These are phyloP conservation scores for Ambrosia trifida DNA, from an alignment of 129 eudicot genomes.

Conservation along the genomic window DNA sequence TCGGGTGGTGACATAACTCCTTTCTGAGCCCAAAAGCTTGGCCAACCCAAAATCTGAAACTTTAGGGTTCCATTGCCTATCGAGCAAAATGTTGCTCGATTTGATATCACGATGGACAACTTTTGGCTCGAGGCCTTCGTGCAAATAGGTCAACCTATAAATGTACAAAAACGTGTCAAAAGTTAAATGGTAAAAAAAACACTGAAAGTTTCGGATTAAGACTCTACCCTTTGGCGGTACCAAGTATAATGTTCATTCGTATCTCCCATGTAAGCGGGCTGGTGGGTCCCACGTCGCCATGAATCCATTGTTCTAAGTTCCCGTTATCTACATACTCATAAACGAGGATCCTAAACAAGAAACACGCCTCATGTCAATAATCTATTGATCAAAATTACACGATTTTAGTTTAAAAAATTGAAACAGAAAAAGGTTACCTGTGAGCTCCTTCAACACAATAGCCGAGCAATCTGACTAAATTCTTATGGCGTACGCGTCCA, in stretches of 20 bases:
- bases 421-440: conserved; percentile 48
- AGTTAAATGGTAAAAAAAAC: conserved; percentile 6
- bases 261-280: conserved; percentile 93
- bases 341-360: conserved; percentile 70
- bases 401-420: not conserved
- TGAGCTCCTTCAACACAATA: conserved; percentile 95
- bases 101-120: conserved; percentile 90
- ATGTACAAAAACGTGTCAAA: conserved; percentile 19
- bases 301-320: conserved; percentile 91
- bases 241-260: conserved; percentile 72
- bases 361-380: conserved; percentile 2
- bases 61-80: conserved; percentile 72
- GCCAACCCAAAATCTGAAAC: conserved; percentile 87
- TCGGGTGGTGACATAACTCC: conserved; percentile 78
- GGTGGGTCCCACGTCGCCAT: conserved; percentile 79
- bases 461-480: conserved; percentile 86
- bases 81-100: conserved; percentile 82
- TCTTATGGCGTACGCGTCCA: conserved; percentile 90
- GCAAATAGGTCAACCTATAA: conserved; percentile 79
- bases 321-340: conserved; percentile 84
- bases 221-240: conserved; percentile 85
- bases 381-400: not conserved
- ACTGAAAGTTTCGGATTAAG: not conserved
- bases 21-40: conserved; percentile 81
- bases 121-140: conserved; percentile 91